Evolutionary conservation across 2,329 filamentous ascomycete species (phyloP), one percentile per base, ranked within the genome.

Genomic region (Arthrobotrys pseudoclavata): DNA sequence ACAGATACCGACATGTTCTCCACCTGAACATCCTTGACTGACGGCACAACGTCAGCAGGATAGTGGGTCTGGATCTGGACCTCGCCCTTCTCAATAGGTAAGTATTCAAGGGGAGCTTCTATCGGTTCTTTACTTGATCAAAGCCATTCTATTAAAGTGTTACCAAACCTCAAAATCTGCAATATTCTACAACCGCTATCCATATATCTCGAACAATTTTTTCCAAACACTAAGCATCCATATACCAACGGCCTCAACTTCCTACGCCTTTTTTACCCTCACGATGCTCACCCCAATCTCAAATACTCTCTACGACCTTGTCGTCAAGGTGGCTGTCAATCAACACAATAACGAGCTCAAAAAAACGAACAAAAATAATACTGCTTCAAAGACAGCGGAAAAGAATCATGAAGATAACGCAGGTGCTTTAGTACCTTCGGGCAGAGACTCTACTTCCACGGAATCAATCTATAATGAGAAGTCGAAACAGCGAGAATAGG

Each of bases 201-300:
- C n/a, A n/a, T n/a, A n/a, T n/a, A n/a, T n/a, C n/a, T n/a, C n/a
- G n/a, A n/a, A n/a, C n/a, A n/a, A n/a, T n/a, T n/a, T n/a, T n/a
- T n/a, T n/a, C n/a, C 26, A 29, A 29, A 29, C 26, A 29, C 26
- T 29, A 29, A 34, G 31, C 31, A n/a, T 34, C n/a, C 4, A 45
- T 20, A 18, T 9, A 29, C 5, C 4, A 2, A 29, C n/a, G 12
- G 15, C n/a, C n/a, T n/a, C n/a, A n/a, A 24, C 26, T 50, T 24
- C 12, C 7, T 34, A 6, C 20, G 7, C 4, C 4, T 34, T 31
- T 18, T 9, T 15, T 18, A 40, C 13, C 37, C 37, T 18, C 52
- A 57, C 29, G 24, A 68, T 68, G 64, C 64, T 68, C 15, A 68
- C 50, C 15, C 22, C 64, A 34, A 57, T 68, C 10, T 68, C 64